phyloP scores from a whole-genome alignment of 257 asterid genomes.

The Fraxinus pennsylvanica region DNA sequence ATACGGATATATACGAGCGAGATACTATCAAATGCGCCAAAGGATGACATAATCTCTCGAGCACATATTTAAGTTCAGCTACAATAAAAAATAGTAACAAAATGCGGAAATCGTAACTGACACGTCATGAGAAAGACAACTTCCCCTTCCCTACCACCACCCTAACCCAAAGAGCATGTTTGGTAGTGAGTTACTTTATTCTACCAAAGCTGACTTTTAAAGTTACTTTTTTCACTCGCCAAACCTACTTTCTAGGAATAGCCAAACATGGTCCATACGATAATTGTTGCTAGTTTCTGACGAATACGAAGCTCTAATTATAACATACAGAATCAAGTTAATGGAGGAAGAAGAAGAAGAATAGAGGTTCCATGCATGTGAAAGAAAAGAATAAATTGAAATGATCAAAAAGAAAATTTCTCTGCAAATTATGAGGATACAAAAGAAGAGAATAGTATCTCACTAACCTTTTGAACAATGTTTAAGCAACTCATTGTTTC shows the following conservation, averaged over 20 bases:
- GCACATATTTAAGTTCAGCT: not conserved
- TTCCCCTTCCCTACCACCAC: not conserved
- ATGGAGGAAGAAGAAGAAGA: not conserved
- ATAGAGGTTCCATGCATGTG: not conserved
- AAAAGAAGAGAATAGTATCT: not conserved
- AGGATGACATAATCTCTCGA: not conserved
- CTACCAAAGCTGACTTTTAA: not conserved
- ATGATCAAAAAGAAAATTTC: not conserved
- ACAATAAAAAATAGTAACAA: not conserved
- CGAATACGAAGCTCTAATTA: not conserved
- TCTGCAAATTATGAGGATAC: not conserved
- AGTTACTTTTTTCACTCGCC: not conserved
- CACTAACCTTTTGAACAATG: constrained; percentile 36
- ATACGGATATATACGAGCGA: not conserved
- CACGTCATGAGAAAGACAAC: not conserved
- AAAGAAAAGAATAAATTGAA: not conserved
- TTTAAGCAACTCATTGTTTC: constrained; percentile 36
- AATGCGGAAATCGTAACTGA: not conserved
- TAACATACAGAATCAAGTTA: no score
- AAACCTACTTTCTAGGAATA: not conserved
- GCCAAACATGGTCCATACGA: not conserved
- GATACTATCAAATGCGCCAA: not conserved
- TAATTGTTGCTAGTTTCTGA: not conserved
- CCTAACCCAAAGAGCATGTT: not conserved
- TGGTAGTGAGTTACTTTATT: not conserved